Base-by-base conservation (phyloP, 768 basidiomycete species). In the Neoboletus subvelutipes region DNA sequence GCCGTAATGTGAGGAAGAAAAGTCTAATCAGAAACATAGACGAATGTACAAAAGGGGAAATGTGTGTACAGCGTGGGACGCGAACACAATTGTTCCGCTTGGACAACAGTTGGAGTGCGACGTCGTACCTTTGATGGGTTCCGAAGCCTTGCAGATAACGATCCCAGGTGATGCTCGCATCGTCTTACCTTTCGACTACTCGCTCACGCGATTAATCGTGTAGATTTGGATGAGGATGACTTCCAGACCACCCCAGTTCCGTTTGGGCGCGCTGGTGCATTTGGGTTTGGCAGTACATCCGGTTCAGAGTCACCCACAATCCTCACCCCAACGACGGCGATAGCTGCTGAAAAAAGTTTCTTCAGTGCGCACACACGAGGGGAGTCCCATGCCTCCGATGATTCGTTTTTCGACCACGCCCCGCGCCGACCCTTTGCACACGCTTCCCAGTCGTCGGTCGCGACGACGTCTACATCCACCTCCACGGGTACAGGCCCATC, bases 171-270 rank as follows among this genome's bases (percentile, higher is more conserved):
- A 62, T 61, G 36, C n/a, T 43, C 24, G 9, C 11, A n/a, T n/a
- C 10, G 2, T 33, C 12, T 8, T 33, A 5, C 20, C 4, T 5
- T 50, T 47, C 33, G 10, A 52, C 37, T 41, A n/a, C 50, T 60
- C 43, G 59, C 36, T 8, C 15, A 47, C 12, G 31, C 26, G 17
- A 1, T 28, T 31, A 36, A 26, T 40, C n/a, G n/a, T 56, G 33
- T 64, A 93, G 91, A 90, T 69, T 87, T 93, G 72, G 87, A 86
- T 64, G 90, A 91, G 62, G 88, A 89, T 59, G 86, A 89, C 63
- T 82, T 80, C 57, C 70, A 72, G 59, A 78, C 81, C 4, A 83
- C 88, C 20, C 76, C 81, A 22, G 83, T 83, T 52, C 84, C 88
- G 2, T 92, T 92, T 73, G 87, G 88, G 53, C 84, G 88, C 33